A percentile compares a stretch with the other conserved stretches of the same genome.
phyloP scores from a whole-genome alignment of 306 rosid genomes.

The Cicer yamashitae region DNA sequence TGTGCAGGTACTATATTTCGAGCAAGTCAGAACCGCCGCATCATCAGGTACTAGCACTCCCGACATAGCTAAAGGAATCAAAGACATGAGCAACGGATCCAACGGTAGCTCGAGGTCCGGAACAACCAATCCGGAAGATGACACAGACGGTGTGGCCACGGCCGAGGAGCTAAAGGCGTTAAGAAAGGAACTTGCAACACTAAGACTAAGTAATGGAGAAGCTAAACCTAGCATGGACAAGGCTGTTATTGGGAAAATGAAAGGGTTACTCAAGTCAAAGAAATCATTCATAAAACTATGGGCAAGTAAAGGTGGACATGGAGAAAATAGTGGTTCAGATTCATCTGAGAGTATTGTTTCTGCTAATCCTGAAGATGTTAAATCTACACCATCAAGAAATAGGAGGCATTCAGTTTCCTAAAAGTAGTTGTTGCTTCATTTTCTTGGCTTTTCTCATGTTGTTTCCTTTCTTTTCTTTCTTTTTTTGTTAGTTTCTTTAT shows the following conservation, averaged over 20 bases:
- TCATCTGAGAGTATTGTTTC: conserved; percentile 87
- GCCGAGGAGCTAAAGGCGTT: conserved; percentile 89
- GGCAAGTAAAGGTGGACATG: conserved; percentile 86
- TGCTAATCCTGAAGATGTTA: conserved; percentile 84
- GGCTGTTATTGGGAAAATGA: conserved; percentile 82
- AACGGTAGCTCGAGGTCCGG: conserved; percentile 89
- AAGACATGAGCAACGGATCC: conserved; percentile 70
- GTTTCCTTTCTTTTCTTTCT: conserved; percentile 12
- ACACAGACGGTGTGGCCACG: conserved; percentile 71
- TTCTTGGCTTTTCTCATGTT: conserved; percentile 37
- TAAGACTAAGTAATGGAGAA: conserved; percentile 71
- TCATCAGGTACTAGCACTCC: conserved; percentile 96
- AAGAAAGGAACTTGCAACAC: conserved; percentile 82
- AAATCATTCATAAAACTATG: conserved; percentile 77
- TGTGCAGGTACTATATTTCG: conserved; percentile 93
- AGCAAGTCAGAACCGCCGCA: conserved; percentile 79
- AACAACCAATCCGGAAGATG: conserved; percentile 82
- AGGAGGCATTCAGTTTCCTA: conserved; percentile 96
- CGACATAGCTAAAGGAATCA: conserved; percentile 75
- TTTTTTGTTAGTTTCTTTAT: conserved; percentile 39
- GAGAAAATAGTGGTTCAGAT: conserved; percentile 91
- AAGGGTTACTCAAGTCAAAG: conserved; percentile 80
- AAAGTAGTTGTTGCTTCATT: conserved; percentile 45
- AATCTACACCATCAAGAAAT: conserved; percentile 88
- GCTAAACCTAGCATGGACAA: conserved; percentile 61